Conservation (phyloP, 371 early-diverging fungal species). For the Capniomyces stellatus region DNA sequence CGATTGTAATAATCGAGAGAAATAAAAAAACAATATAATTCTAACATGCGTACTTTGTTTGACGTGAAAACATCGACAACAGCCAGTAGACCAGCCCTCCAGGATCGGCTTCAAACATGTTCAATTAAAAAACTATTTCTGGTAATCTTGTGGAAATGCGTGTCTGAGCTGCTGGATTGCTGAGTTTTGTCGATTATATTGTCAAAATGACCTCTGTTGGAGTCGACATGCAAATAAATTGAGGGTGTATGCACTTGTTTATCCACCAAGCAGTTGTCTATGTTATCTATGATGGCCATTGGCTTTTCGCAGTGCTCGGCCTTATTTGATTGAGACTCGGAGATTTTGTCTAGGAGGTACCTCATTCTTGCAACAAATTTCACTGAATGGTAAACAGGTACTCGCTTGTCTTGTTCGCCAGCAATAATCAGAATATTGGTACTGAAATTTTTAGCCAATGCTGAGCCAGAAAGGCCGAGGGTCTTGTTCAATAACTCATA, state of each 20-base stretch:
- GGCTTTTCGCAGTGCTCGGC: too few species aligned
- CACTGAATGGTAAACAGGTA: conserved; percentile 54
- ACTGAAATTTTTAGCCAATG: neutral
- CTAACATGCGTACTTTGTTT: neutral
- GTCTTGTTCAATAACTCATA: conserved; percentile 45
- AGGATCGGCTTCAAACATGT: too few species aligned
- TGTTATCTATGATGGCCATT: too few species aligned
- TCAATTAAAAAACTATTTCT: too few species aligned
- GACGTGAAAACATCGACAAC: too few species aligned
- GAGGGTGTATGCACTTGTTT: neutral
- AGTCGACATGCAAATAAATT: conserved; percentile 19
- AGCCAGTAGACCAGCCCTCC: too few species aligned
- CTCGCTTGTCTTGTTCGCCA: conserved; percentile 55
- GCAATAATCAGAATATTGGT: conserved; percentile 58
- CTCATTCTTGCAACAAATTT: too few species aligned
- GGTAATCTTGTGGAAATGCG: too few species aligned
- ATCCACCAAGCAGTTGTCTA: too few species aligned
- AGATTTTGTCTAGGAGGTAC: too few species aligned
- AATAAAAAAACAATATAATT: neutral
- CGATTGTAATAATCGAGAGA: neutral
- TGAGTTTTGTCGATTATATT: conserved; percentile 18
- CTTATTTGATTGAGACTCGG: too few species aligned
- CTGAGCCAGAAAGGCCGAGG: neutral
- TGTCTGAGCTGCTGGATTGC: too few species aligned
- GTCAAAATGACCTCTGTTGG: conserved; percentile 36